A percentile compares a stretch with the other conserved stretches of the same genome.
These are phyloP conservation scores for Geotrichum aggregatum DNA, from an alignment of 1,139 yeast species.

Conservation along the genomic window DNA sequence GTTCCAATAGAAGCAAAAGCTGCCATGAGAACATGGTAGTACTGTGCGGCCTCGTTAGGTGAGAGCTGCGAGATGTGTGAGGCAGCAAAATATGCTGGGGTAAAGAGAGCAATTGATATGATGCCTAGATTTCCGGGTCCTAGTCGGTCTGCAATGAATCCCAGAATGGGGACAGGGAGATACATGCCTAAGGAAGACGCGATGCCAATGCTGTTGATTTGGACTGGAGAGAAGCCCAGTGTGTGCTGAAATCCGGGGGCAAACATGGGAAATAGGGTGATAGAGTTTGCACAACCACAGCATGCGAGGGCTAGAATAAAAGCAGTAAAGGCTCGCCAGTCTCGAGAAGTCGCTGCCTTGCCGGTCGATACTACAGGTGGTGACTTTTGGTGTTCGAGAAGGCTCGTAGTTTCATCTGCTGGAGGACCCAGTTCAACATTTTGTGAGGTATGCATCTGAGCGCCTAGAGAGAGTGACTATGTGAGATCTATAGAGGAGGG, in stretches of 20 bases:
- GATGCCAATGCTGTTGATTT: constrained; percentile 75
- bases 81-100: constrained; percentile 67
- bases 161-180: constrained; percentile 74
- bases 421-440: constrained; percentile 2
- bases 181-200: constrained; percentile 79
- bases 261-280: constrained; percentile 73
- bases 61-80: constrained; percentile 31
- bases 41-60: constrained; percentile 9
- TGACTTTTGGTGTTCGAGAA: constrained; percentile 2
- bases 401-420: constrained; percentile 4
- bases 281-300: constrained; percentile 78
- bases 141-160: constrained; percentile 76
- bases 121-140: constrained; percentile 75
- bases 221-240: constrained; percentile 60
- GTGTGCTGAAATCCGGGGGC: constrained; percentile 61
- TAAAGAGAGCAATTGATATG: constrained; percentile 57
- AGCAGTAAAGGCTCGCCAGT: constrained; percentile 18
- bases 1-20: constrained; percentile 62
- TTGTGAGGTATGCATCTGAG: neutral
- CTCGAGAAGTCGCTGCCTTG: neutral
- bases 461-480: neutral
- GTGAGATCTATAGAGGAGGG: neutral
- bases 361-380: neutral
- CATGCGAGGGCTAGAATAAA: constrained; percentile 25
- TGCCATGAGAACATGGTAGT: constrained; percentile 22